Percentiles rank a stretch among this genome's conserved stretches.
Evolutionary conservation across 208 protist species (phyloP).

Genomic region (Naegleria gruberi): DNA sequence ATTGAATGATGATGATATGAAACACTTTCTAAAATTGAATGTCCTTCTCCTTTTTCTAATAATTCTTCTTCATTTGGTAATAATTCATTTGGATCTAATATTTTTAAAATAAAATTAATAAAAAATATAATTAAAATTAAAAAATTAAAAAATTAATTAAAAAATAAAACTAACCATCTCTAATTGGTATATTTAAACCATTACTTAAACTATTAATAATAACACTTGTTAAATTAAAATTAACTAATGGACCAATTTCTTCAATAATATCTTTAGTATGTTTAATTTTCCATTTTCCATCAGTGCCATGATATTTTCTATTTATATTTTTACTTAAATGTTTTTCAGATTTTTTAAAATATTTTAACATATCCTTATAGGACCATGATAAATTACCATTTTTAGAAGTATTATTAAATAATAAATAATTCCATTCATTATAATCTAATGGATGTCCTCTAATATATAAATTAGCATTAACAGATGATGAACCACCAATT

Average conservation of each 20-base stretch:
- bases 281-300: neutral
- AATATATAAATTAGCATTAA: conserved; percentile 48
- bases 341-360: neutral
- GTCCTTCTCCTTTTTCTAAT: neutral
- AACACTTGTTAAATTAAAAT: neutral
- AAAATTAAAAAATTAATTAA: too few species aligned
- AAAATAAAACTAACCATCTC: too few species aligned
- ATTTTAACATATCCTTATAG: neutral
- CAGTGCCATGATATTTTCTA: neutral
- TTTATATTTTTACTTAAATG: too few species aligned
- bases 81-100: neutral
- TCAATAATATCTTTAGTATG: neutral
- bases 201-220: neutral
- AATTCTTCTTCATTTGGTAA: neutral
- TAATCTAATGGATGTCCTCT: conserved; percentile 44
- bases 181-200: neutral
- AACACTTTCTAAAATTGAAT: neutral
- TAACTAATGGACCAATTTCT: neutral
- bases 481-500: conserved; percentile 39
- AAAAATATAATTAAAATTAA: too few species aligned
- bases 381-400: neutral
- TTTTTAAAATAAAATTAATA: too few species aligned
- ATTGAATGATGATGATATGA: neutral
- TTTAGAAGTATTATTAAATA: neutral
- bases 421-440: conserved; percentile 32